Base-by-base conservation (phyloP, 2,329 filamentous ascomycete genomes). In the Trichoderma atroviride region DNA sequence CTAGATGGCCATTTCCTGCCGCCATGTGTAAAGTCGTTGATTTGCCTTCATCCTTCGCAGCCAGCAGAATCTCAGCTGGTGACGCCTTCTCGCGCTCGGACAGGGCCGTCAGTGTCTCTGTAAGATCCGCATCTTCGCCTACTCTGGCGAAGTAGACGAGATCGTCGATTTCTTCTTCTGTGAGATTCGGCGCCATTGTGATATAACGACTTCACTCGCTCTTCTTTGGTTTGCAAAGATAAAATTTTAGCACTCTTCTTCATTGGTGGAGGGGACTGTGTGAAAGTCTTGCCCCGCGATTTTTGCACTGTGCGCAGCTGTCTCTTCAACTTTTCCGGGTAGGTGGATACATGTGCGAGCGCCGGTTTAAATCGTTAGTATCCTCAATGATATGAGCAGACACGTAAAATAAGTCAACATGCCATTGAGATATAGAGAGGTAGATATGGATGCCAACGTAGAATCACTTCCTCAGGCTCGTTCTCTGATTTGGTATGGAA, bases 21-120 rank as follows among this genome's bases (percentile, higher is more conserved):
- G 94, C 93, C 88, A 96, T 97, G 81, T 99, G 96, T 76, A 98
- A 80, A 58, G 91, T 91, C 72, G 94, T 96, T 69, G 92, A 92
- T 72, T 90, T 92, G 73, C 90, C 87, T 53, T 88, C 85, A 77
- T 97, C 94, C 73, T 89, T 88, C 29, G 92, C 91, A 16, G 88
- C 87, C 61, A 86, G 79, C 58, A 97, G 79, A 70, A 97, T 85
- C 69, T 90, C 86, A n/a, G 87, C 85, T 2, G 86, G 78, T 0
- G 87, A 79, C 61, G 84, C 84, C 69, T 82, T 84, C 77, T 93
- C 88, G 69, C 90, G 86, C 73, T 86, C 81, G 35, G 88, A 84
- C 24, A 96, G 80, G 31, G 84, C 82, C 14, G 85, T 80, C 63
- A 96, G 83, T 10, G 83, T 77, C 40, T 83, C 80, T 1, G 86